Base-by-base conservation (phyloP, 2,329 filamentous ascomycete genomes). In the Metarhizium rileyi region DNA sequence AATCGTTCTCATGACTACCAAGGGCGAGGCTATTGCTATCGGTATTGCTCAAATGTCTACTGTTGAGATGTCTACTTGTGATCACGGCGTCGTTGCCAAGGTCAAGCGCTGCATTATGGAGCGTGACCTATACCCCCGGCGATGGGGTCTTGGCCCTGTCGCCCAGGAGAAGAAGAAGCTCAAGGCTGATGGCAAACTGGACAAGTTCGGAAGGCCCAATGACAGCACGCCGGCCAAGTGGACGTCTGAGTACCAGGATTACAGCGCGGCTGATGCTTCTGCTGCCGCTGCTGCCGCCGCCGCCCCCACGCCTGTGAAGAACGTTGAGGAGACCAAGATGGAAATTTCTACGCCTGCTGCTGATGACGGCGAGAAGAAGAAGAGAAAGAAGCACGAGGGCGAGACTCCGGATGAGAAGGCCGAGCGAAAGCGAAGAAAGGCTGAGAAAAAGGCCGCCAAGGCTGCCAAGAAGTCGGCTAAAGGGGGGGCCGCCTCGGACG, bases 51-150 rank as follows among this genome's bases (percentile, higher is more conserved):
- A 95, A 70, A 98, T 98, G 93, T 95, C 90, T 36, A 95, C 90
- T 3, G 90, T 96, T 45, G 93, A 97, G 74, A 87, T 98, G 71
- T 89, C 89, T 27, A 91, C 90, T 30, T 97, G 93, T 71, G 90
- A 97, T 66, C 93, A 98, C 71, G 93, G 93, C 61, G 90, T 96
- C 52, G 91, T 97, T 52, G 93, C 93, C 61, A 97, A 96, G 78
- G 89, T 98, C 67, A 98, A 98, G 84, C 86, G 93, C 62, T 95
- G 90, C 71, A 98, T 98, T 70, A 98, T 98, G 93, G 93, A 98
- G 78, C 87, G 93, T 62, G 93, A 97, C 67, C 78, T 97, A 52
- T 98, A 98, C 79, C 93, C 93, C 56, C 81, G 90, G 68, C 79
- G 91, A 76, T 98, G 93, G 93, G 93, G 93, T 58, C 81, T 97